These are phyloP conservation scores for Podospora bellae-mahoneyi DNA, from an alignment of 495 filamentous ascomycete species.

Conservation along the genomic window DNA sequence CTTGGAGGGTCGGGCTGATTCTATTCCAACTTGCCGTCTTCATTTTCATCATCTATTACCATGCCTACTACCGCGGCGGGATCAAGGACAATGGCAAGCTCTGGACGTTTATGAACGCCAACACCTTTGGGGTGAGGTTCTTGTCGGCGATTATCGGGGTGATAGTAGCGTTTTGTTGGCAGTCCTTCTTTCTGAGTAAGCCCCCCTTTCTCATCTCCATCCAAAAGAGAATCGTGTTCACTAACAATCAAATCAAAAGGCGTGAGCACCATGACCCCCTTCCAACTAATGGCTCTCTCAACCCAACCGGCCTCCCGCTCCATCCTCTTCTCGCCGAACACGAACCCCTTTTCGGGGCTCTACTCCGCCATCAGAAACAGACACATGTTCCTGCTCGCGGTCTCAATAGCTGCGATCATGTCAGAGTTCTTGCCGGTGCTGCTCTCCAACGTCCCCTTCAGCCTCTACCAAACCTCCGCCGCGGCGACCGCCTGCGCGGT, in stretches of 20 bases:
- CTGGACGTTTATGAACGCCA: constrained; percentile 31
- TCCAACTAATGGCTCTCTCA: constrained; percentile 24
- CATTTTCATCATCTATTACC: constrained; percentile 33
- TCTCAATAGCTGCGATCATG: constrained; percentile 27
- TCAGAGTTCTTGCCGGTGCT: constrained; percentile 36
- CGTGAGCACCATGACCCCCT: constrained; percentile 33
- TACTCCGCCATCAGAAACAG: constrained; percentile 26
- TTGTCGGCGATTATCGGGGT: constrained; percentile 35
- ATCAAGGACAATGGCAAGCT: constrained; percentile 26
- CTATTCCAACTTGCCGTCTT: constrained; percentile 29
- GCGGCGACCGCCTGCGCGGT: constrained; percentile 30
- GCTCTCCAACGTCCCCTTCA: constrained; percentile 36
- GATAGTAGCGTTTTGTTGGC: constrained; percentile 34
- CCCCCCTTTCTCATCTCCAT: background rate
- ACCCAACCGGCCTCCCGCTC: constrained; percentile 26
- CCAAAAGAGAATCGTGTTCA: background rate
- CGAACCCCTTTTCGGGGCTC: constrained; percentile 36
- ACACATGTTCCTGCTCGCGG: constrained; percentile 25
- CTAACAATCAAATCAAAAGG: constrained; percentile 19
- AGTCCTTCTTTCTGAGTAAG: constrained; percentile 34
- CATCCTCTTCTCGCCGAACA: constrained; percentile 29
- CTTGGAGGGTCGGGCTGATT: constrained; percentile 29
- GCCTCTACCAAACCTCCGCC: constrained; percentile 27
- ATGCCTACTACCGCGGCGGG: constrained; percentile 33
- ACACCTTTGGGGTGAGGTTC: constrained; percentile 39